Percentiles rank a stretch among this genome's conserved stretches.
These are phyloP conservation scores for Insectozyma bohioensis DNA, from an alignment of 1,139 yeast species.

Conservation along the genomic window DNA sequence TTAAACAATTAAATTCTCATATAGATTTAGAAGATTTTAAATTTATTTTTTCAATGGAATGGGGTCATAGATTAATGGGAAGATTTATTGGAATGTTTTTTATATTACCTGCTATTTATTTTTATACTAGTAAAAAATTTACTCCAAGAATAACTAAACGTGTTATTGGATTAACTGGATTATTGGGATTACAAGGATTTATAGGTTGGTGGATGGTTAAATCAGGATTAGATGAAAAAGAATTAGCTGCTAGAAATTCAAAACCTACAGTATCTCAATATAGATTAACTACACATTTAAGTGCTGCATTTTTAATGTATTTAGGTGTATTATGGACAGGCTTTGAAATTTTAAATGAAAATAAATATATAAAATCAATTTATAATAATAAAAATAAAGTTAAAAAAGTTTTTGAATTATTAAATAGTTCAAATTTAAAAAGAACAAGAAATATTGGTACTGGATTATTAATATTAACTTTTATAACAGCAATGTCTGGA, in stretches of 20 bases:
- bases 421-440: constrained; percentile 51
- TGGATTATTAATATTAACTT: constrained; percentile 66
- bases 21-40: constrained; percentile 92
- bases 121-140: constrained; percentile 66
- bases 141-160: constrained; percentile 67
- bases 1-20: constrained; percentile 82
- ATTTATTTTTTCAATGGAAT: constrained; percentile 94
- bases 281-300: constrained; percentile 89
- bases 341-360: constrained; percentile 75
- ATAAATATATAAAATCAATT: constrained; percentile 47
- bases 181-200: constrained; percentile 90
- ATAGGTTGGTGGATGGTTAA: constrained; percentile 99
- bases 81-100: constrained; percentile 84
- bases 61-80: constrained; percentile 94
- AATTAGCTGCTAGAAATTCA: constrained; percentile 75
- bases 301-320: constrained; percentile 88
- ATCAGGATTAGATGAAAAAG: constrained; percentile 86
- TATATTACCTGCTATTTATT: constrained; percentile 81
- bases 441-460: constrained; percentile 55
- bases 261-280: constrained; percentile 97
- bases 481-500: constrained; percentile 91
- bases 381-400: constrained; percentile 48
- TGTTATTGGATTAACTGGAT: constrained; percentile 67
- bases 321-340: constrained; percentile 92
- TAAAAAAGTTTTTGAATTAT: constrained; percentile 51